A percentile compares a stretch with the other conserved stretches of the same genome.
Evolutionary conservation across 306 rosid genomes (phyloP).

Genomic region (Albizia julibrissin): DNA sequence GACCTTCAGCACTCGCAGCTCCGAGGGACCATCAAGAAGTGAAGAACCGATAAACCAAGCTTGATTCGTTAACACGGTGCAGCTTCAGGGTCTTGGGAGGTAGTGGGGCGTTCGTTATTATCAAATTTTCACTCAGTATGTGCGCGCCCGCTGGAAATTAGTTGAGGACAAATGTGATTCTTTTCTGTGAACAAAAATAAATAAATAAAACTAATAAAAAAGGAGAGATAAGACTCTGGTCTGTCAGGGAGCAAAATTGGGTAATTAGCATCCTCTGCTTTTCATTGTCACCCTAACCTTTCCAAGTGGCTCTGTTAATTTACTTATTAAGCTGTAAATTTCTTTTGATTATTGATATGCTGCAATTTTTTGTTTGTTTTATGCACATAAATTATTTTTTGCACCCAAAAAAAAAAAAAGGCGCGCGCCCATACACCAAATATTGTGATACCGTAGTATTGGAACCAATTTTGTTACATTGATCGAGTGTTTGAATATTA

Average conservation of each 20-base stretch:
- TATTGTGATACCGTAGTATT: background rate
- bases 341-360: background rate
- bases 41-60: slow-evolving; percentile 32
- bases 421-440: too few relatives aligned
- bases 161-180: background rate
- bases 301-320: background rate
- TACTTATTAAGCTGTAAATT: background rate
- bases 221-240: background rate
- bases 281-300: background rate
- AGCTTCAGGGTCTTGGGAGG: slow-evolving; percentile 10
- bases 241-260: background rate
- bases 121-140: background rate
- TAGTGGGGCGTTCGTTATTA: background rate
- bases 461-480: background rate
- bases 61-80: slow-evolving; percentile 19
- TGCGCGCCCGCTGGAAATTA: background rate
- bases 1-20: slow-evolving; percentile 43
- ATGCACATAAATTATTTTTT: background rate
- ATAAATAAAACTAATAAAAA: background rate
- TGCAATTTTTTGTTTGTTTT: background rate
- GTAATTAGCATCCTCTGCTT: background rate
- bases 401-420: background rate
- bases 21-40: slow-evolving; percentile 45
- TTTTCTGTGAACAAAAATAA: background rate
- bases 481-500: background rate